Percentiles rank a stretch among this genome's conserved stretches.
These are phyloP conservation scores for Tuber melanosporum DNA, from an alignment of 495 filamentous ascomycete genomes.

Conservation along the genomic window DNA sequence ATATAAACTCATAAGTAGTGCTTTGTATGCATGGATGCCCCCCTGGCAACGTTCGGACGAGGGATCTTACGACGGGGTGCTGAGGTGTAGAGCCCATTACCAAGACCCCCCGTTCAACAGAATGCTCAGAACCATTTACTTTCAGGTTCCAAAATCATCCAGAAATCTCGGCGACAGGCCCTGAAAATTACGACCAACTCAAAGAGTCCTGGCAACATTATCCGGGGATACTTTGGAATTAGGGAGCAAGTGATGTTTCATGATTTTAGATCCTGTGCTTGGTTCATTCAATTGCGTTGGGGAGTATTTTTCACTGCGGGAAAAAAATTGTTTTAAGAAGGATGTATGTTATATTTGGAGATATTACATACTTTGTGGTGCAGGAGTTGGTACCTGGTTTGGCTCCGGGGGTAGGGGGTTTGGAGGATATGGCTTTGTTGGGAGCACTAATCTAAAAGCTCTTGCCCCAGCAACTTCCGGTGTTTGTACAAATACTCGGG, in stretches of 20 bases:
- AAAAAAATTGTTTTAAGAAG: no score
- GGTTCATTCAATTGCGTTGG: neutral
- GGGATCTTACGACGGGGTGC: neutral
- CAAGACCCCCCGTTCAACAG: accelerated
- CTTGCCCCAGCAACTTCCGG: neutral
- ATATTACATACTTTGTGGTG: neutral
- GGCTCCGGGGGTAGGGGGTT: neutral
- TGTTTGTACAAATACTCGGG: neutral
- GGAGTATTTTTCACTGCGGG: neutral
- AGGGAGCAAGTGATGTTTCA: neutral
- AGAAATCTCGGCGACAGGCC: no score
- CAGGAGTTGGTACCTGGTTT: neutral
- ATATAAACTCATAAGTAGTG: no score
- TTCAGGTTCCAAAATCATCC: no score
- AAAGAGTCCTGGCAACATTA: no score
- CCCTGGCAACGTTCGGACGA: neutral
- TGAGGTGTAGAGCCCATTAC: neutral
- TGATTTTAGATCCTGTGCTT: neutral
- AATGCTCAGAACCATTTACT: neutral
- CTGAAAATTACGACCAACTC: no score
- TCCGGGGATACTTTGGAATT: no score
- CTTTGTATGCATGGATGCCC: no score
- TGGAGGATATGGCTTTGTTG: no score
- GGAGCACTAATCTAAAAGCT: neutral
- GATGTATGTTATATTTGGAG: no score